Evolutionary conservation across 306 rosid genomes (phyloP).

Genomic region (Corylus heterophylla): DNA sequence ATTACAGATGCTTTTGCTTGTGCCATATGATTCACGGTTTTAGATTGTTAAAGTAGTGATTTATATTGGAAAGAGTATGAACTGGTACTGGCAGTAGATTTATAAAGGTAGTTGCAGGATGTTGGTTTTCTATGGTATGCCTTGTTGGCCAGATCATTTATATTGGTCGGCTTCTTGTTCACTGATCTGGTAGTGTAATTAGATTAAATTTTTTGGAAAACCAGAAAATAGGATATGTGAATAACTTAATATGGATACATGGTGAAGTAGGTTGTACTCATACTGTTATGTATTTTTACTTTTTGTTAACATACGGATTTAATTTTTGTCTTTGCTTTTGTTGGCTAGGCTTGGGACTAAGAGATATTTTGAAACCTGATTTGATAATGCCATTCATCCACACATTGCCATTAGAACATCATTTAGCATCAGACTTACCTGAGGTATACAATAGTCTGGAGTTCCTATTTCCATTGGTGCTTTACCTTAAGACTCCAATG

Average conservation of each 20-base stretch:
- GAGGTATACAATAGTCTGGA: conserved; percentile 56
- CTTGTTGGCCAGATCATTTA: not conserved
- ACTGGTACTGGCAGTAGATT: too few species aligned
- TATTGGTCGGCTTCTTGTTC: not conserved
- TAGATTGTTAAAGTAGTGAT: too few species aligned
- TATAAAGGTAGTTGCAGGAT: too few species aligned
- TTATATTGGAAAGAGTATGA: too few species aligned
- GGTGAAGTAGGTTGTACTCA: too few species aligned
- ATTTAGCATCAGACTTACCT: conserved; percentile 23
- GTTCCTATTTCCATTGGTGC: not conserved
- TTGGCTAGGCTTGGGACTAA: conserved; percentile 72
- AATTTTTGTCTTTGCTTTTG: conserved; percentile 16
- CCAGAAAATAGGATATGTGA: not conserved
- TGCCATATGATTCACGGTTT: too few species aligned
- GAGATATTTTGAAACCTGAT: conserved; percentile 88
- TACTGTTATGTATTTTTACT: not conserved
- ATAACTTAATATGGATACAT: too few species aligned
- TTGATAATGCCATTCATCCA: conserved; percentile 81
- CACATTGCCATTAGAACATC: conserved; percentile 38
- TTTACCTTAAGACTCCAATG: too few species aligned
- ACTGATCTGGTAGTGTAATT: not conserved
- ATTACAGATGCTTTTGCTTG: too few species aligned
- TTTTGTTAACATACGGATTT: conserved; percentile 3
- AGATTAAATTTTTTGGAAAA: not conserved
- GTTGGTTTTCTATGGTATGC: not conserved